These are phyloP conservation scores for Picea sitchensis DNA, from an alignment of 75 land plant genomes.

Conservation along the genomic window DNA sequence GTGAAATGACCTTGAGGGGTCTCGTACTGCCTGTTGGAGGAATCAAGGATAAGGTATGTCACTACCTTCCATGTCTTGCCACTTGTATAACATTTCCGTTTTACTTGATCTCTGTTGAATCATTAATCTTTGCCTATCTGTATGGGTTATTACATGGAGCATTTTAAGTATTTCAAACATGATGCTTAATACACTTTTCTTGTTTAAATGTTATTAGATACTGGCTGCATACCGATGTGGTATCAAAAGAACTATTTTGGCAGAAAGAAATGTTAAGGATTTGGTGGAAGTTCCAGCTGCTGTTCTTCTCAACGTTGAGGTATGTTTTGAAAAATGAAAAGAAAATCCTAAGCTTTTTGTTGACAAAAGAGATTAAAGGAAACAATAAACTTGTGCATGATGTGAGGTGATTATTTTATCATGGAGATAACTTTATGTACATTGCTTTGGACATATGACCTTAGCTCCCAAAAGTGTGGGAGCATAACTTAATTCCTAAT, in stretches of 20 bases:
- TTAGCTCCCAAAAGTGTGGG: too few species aligned
- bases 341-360: too few species aligned
- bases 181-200: not conserved
- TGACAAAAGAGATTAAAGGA: too few species aligned
- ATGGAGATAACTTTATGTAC: too few species aligned
- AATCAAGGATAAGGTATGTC: constrained; percentile 84
- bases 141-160: too few species aligned
- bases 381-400: too few species aligned
- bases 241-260: constrained; percentile 87
- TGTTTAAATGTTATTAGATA: constrained; percentile 36
- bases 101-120: not conserved
- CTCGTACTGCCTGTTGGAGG: constrained; percentile 96
- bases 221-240: constrained; percentile 93
- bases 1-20: constrained; percentile 95
- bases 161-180: not conserved
- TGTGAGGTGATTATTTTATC: too few species aligned
- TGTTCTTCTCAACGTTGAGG: constrained; percentile 76
- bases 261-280: constrained; percentile 89
- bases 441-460: too few species aligned
- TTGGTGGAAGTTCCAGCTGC: constrained; percentile 82
- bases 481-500: too few species aligned
- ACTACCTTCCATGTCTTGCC: not conserved
- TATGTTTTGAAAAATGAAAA: constrained; percentile 12
- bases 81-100: not conserved
- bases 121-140: not conserved